Base-by-base conservation (phyloP, 2,329 filamentous ascomycete genomes). In the Aspergillus sp. region DNA sequence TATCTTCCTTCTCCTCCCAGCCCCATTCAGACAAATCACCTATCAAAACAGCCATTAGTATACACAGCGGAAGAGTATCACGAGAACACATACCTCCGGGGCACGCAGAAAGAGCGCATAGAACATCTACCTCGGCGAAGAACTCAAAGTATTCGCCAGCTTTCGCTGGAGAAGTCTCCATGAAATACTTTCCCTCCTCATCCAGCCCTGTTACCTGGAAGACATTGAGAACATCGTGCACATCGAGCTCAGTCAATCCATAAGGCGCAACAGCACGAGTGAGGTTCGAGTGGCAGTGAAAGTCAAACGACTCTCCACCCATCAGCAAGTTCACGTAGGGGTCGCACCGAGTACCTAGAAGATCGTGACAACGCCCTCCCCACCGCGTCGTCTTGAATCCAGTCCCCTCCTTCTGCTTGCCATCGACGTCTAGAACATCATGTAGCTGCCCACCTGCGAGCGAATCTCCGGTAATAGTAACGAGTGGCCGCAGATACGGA, bases 201-300 rank as follows among this genome's bases (percentile, higher is more conserved):
- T 95, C 89, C 51, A 95, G 73, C 0, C 91, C 91, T 0, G 92
- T 95, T 7, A 93, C 91, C 74, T 96, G 92, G 72, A 96, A 95
- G 3, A 96, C 82, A 71, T 96, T 96, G 57, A 96, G 82, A 0
- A 96, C 91, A 73, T 96, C 91, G 70, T 96, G 92, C 1, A 95
- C 87, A 71, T 95, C 91, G 31, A 81, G 80, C 76, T 95, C 92
- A 5, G 81, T 83, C 47, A 95, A 74, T 0, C 91, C 90, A 63
- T 82, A 88, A 0, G 89, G 88, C 1, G 88, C 64, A 2, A 95
- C 85, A 0, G 92, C 90, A 4, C 92, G 85, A 1, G 86, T 87
- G 11, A 96, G 83, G 74, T 96, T 96, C 1, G 89, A 92, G 71
- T 94, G 91, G 75, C 92, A 96, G 74, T 95, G 91, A 75, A 86